A percentile compares a stretch with the other conserved stretches of the same genome.
Conservation (phyloP, 768 basidiomycete species). For the Rubroboletus satanas region DNA sequence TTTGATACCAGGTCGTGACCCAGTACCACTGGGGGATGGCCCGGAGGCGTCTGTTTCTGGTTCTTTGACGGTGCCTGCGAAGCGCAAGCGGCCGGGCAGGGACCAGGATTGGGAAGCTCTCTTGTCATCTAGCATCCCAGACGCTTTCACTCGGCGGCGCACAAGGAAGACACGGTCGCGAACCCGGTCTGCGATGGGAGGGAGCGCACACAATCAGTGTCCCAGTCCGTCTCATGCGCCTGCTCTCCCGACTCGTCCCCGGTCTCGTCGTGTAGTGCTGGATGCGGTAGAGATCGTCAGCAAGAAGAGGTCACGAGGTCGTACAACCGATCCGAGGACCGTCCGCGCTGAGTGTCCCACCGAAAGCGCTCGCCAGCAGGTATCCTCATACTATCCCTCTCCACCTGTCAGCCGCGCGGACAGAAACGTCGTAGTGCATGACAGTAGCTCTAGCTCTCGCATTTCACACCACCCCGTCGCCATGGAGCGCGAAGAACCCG, state of each 20-base stretch:
- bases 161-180: background rate
- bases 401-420: background rate
- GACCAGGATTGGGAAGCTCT: background rate
- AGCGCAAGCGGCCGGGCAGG: background rate
- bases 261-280: constrained; percentile 7
- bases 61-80: background rate
- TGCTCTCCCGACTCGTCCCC: background rate
- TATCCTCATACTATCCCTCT: constrained; percentile 4
- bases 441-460: background rate
- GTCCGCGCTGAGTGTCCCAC: background rate
- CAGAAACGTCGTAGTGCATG: background rate
- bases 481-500: background rate
- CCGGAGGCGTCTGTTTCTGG: background rate
- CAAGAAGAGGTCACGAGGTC: background rate
- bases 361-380: background rate
- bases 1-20: background rate
- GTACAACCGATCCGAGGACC: background rate
- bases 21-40: background rate
- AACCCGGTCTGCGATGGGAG: background rate
- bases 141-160: background rate
- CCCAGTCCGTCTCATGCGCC: background rate
- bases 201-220: background rate
- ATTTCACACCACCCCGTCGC: too few species aligned
- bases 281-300: constrained; percentile 20
- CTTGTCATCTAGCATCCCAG: background rate